phyloP scores from a whole-genome alignment of 1,284 basidiomycete genomes.

The Anthracocystis panici-leucophaei region DNA sequence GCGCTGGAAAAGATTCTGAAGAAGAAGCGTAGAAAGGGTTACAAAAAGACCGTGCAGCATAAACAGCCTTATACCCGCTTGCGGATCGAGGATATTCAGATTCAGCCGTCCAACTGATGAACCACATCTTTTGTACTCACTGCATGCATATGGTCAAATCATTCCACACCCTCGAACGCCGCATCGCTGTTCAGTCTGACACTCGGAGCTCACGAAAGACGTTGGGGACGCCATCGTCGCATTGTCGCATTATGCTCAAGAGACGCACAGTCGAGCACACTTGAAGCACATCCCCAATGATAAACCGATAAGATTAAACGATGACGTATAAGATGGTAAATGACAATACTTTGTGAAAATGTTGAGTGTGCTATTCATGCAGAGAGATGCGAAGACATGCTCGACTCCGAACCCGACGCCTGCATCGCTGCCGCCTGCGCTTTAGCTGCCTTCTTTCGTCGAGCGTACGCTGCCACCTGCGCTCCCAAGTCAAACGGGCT shows the following conservation, averaged over 20 bases:
- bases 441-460: slow-evolving; percentile 36
- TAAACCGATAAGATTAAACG: no score
- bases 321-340: no score
- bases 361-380: background rate
- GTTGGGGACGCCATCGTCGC: no score
- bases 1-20: slow-evolving; percentile 90
- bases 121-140: background rate
- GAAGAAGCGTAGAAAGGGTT: slow-evolving; percentile 97
- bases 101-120: slow-evolving; percentile 43
- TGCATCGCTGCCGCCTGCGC: slow-evolving; percentile 32
- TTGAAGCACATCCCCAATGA: no score
- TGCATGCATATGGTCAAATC: no score
- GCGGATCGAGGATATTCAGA: slow-evolving; percentile 65
- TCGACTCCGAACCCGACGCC: slow-evolving; percentile 15
- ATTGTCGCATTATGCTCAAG: no score
- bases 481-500: slow-evolving; percentile 47
- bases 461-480: slow-evolving; percentile 47
- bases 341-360: no score
- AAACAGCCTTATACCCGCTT: slow-evolving; percentile 91
- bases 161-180: no score
- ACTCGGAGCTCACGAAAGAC: no score
- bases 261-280: no score
- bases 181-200: no score
- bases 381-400: slow-evolving; percentile 10
- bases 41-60: slow-evolving; percentile 83